Evolutionary conservation across 305 asterid genomes (phyloP), one percentile per base, ranked within the genome.

Genomic region (Fraxinus albicans): DNA sequence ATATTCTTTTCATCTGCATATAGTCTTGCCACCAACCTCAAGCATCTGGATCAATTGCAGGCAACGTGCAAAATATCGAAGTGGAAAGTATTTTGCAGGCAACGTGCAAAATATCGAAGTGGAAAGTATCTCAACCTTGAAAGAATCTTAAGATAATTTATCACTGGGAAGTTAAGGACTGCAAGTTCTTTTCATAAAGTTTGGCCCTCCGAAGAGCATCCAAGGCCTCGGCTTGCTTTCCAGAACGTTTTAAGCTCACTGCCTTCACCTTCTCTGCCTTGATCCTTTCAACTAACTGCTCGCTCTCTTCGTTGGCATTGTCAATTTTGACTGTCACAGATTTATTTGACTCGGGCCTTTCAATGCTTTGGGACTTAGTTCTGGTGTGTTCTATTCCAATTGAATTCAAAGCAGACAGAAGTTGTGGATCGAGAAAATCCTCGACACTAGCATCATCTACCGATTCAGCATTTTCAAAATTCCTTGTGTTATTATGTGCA

Each of bases 371-470:
- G 65, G 90, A 25, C 83, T 76, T 84, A 35, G 88, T 10, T 55
- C 47, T 77, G 44, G 74, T 80, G 23, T 85, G 91, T 63, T 88
- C 92, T 67, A 97, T 79, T 44, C 99, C 99, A 53, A 97, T 88
- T 34, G 96, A 93, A 65, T 89, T 94, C 89, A 97, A 86, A 73
- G 98, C 98, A 35, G 98, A 94, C 87, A 95, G 73, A 80, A 97
- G 97, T 84, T 92, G 97, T 89, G 98, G 99, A 88, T 96, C 99
- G 17, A 95, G 99, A 81, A 93, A 94, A 91, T 95, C 97, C 90
- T 92, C 98, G 15, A 95, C 88, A 60, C 79, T 82, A 60, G 88
- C 94, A 83, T 83, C 93, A 65, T 86, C 94, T 8, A 67, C 86
- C 15, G 89, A 83, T 84, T 82, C 94, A 25, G 80, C 84, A 83